Base-by-base conservation (phyloP, 257 asterid genomes). In the Rehmannia glutinosa region DNA sequence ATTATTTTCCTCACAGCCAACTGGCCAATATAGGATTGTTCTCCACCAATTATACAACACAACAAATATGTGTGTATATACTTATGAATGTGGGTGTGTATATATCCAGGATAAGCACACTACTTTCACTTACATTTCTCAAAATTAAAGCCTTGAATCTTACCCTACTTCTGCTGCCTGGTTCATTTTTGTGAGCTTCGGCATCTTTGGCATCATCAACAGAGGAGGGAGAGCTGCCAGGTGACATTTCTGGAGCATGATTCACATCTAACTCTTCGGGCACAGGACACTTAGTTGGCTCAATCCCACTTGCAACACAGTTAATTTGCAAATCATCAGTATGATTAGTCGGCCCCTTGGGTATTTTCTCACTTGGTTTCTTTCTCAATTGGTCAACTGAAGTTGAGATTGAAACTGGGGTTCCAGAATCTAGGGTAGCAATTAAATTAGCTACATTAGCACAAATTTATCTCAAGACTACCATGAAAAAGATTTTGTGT, bases 161-260 rank as follows among this genome's bases (percentile, higher is more conserved):
- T 68, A 89, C 93, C 75, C 66, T 63, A 46, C 57, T 62, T 56
- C 63, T 66, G 73, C 81, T 69, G 53, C 75, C 84, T 19, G 43
- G 70, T 46, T 57, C 75, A 54, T 72, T 51, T 21, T 35, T 42
- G 24, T 35, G 72, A 58, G 53, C 54, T 64, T 42, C 72, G 7
- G 60, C 58, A 25, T 42, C 73, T 69, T 78, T 82, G 33, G 70
- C 62, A 55, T 70, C 60, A 46, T 71, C 73, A 63, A 70, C 70
- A 66, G 70, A 67, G 38, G 92, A 84, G 45, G 83, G 86, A 25
- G 87, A 81, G 66, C 90, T 81, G 25, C 78, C 84, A 8, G 92
- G 90, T 13, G 86, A 81, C 46, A 80, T 55, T 60, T 80, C 77
- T n/a, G 81, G 78, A 56, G 65, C 81, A 39, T 75, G 84, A 66